Evolutionary conservation across 306 rosid species (phyloP), one percentile per base, ranked within the genome.

Genomic region (Arachis stenosperma): DNA sequence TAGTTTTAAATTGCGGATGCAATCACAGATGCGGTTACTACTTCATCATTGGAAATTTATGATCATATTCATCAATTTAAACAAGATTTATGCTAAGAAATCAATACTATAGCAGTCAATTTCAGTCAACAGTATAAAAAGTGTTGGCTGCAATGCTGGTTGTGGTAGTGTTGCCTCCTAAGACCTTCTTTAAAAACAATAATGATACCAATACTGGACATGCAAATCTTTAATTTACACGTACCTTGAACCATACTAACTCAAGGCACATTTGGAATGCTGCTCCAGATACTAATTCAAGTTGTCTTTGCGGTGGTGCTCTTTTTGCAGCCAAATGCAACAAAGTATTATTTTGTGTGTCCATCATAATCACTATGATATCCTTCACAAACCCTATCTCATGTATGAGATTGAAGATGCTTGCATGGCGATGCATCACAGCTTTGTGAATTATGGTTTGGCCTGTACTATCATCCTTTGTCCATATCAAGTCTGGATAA

Each of bases 181-280:
- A 22, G 27, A 22, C 27, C 27, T 22, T 22, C 27, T 22, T 22
- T 22, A 22, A 22, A 22, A 22, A 22, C 27, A 22, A 22, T 22
- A 22, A 22, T 22, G 27, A 22, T 22, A 22, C 27, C 27, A 22
- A 22, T 22, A 22, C 27, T 22, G 27, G 27, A 22, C 27, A 22
- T 22, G 27, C 27, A 22, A 22, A 22, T 22, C 27, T 22, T 22
- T 22, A 22, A 13, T 67, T 33, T 4, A 75, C 74, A 12, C 9
- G 12, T 75, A 82, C 86, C 83, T 83, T 48, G 66, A 83, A 83
- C 86, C 86, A 83, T 52, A 46, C 5, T 39, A 83, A 2, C 79
- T 83, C 86, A 0, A 43, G 61, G 41, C 57, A 48, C 86, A 83
- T 78, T 43, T 83, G 83, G 30, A 83, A 52, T 58, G 83, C 86